Evolutionary conservation across 148 eudicot genomes (phyloP).

Genomic region (Rhododendron molle): DNA sequence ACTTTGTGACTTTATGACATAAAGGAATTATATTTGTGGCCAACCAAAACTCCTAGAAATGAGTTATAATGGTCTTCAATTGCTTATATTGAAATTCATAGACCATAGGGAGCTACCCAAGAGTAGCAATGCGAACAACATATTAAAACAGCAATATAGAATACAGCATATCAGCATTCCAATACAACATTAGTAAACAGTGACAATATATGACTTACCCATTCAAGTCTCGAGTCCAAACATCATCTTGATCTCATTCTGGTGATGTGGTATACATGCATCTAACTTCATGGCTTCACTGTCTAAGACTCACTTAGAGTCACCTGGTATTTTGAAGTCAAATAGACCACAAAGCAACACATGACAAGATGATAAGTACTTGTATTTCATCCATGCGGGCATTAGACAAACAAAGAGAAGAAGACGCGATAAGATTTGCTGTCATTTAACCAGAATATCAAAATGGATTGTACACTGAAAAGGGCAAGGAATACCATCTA

Average conservation of each 20-base stretch:
- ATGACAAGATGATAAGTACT: neutral
- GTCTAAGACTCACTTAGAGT: neutral
- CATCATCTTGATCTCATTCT: neutral
- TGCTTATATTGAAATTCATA: neutral
- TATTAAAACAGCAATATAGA: neutral
- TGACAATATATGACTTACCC: neutral
- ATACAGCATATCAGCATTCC: neutral
- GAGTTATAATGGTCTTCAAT: neutral
- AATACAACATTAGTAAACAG: neutral
- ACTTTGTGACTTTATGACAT: neutral
- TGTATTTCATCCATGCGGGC: neutral
- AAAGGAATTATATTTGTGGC: neutral
- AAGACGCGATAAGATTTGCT: neutral
- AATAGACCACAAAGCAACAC: neutral
- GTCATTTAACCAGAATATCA: neutral
- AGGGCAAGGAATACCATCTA: neutral
- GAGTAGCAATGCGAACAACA: neutral
- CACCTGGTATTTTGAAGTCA: neutral
- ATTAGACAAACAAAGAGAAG: neutral
- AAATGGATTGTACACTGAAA: neutral
- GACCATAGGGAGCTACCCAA: neutral
- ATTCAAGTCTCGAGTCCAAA: neutral
- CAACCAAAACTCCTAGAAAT: neutral
- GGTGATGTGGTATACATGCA: neutral
- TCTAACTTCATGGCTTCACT: neutral